These are phyloP conservation scores for Pyrenopolyporus hunteri DNA, from an alignment of 495 filamentous ascomycete genomes.

Conservation along the genomic window DNA sequence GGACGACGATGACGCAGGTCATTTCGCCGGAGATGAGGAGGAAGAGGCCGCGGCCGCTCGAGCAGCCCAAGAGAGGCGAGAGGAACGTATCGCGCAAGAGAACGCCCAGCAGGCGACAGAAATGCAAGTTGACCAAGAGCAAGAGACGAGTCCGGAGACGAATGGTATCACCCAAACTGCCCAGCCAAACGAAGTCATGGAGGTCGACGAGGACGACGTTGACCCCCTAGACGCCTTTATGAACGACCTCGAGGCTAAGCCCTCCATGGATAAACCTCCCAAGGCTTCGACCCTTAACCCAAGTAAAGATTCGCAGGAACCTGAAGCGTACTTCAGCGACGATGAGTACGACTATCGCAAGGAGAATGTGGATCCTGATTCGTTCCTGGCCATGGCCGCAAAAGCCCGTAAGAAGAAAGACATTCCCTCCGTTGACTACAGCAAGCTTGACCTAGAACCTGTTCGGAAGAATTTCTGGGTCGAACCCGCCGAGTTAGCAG, in stretches of 20 bases:
- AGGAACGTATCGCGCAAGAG: slow-evolving; percentile 55
- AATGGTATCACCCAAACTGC: slow-evolving; percentile 29
- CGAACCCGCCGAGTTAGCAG: slow-evolving; percentile 80
- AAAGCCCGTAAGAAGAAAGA: slow-evolving; percentile 96
- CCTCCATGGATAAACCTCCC: slow-evolving; percentile 30
- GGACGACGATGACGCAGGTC: slow-evolving; percentile 75
- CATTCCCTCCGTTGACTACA: slow-evolving; percentile 82
- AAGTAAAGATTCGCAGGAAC: slow-evolving; percentile 60
- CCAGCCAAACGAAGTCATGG: slow-evolving; percentile 44
- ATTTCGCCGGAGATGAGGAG: slow-evolving; percentile 81
- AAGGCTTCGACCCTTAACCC: slow-evolving; percentile 20
- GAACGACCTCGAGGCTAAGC: slow-evolving; percentile 69
- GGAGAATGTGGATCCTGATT: slow-evolving; percentile 76
- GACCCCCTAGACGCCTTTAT: slow-evolving; percentile 98
- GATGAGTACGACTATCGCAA: slow-evolving; percentile 79
- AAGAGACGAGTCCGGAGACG: slow-evolving; percentile 34
- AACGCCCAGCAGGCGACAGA: slow-evolving; percentile 60
- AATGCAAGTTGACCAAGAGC: slow-evolving; percentile 51
- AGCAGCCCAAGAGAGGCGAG: slow-evolving; percentile 63
- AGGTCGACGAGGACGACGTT: slow-evolving; percentile 71
- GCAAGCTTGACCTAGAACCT: slow-evolving; percentile 80
- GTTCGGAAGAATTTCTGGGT: slow-evolving; percentile 95
- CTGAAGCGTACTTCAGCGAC: slow-evolving; percentile 84
- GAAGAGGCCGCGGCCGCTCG: slow-evolving; percentile 84
- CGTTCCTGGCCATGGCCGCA: slow-evolving; percentile 80